Percentiles rank a stretch among this genome's conserved stretches.
Conservation (phyloP, 345 rosid genomes). For the Corymbia maculata region DNA sequence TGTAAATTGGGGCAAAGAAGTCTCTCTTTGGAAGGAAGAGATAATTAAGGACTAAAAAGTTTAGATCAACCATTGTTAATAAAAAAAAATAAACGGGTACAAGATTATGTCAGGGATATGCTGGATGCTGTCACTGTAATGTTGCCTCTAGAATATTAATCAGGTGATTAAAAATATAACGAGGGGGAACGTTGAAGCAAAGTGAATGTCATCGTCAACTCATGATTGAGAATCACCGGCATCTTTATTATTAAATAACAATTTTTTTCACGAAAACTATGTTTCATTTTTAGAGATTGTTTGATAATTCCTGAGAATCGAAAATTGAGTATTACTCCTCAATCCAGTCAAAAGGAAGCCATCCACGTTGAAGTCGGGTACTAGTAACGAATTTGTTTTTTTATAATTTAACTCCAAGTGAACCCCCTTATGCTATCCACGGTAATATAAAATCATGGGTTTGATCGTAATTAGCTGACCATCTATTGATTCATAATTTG, state of each 20-base stretch:
- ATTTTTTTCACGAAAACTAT: background rate
- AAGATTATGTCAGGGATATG: background rate
- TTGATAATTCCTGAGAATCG: background rate
- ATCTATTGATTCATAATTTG: rapidly evolving
- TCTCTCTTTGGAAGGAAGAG: background rate
- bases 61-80: background rate
- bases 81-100: background rate
- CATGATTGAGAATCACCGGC: background rate
- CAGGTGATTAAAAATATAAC: background rate
- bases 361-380: background rate
- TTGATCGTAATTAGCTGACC: background rate
- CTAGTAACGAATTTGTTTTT: background rate
- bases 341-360: background rate
- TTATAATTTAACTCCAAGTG: background rate
- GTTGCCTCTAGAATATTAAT: background rate
- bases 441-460: background rate
- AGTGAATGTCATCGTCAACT: background rate
- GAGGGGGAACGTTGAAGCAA: background rate
- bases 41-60: background rate
- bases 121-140: background rate
- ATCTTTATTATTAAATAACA: background rate
- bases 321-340: background rate
- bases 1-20: background rate
- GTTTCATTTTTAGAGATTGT: background rate
- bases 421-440: background rate